Conservation (phyloP, 2,329 filamentous ascomycete species). For the Fusarium pininemorale region DNA sequence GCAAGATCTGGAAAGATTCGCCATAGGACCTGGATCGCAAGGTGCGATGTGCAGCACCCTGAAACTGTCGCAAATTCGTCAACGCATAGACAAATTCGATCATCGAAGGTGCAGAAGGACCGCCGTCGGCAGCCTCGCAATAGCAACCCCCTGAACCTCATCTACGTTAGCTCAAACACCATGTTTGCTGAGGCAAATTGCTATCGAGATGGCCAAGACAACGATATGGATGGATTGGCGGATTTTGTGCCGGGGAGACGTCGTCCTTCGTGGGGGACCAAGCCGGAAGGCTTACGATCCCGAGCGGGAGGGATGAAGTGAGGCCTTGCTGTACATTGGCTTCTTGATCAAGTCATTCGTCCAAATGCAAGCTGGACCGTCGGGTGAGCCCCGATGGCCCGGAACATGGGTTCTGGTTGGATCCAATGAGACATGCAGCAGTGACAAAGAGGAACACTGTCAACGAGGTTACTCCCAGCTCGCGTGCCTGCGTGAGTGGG, state of each 20-base stretch:
- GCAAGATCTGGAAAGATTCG: conserved; percentile 18
- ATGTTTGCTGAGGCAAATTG: not conserved
- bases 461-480: conserved; percentile 12
- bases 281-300: conserved; percentile 10
- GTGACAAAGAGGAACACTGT: conserved; percentile 3
- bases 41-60: not conserved
- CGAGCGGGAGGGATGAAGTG: not conserved
- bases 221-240: not conserved
- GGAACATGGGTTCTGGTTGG: conserved; percentile 25
- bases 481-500: conserved; percentile 19
- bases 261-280: conserved; percentile 23
- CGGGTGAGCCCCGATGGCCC: conserved; percentile 39
- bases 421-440: conserved; percentile 17
- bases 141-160: not conserved
- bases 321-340: conserved; percentile 11
- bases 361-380: conserved; percentile 31
- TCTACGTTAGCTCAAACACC: not conserved
- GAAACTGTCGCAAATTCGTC: conserved; percentile 29
- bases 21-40: not conserved
- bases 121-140: not conserved
- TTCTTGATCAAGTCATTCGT: conserved; percentile 24
- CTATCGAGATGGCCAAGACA: conserved; percentile 17
- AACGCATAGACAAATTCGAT: conserved; percentile 14
- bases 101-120: conserved; percentile 30
- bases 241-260: conserved; percentile 3